Evolutionary conservation across 345 rosid species (phyloP), one percentile per base, ranked within the genome.

Genomic region (Hibiscus mutabilis): DNA sequence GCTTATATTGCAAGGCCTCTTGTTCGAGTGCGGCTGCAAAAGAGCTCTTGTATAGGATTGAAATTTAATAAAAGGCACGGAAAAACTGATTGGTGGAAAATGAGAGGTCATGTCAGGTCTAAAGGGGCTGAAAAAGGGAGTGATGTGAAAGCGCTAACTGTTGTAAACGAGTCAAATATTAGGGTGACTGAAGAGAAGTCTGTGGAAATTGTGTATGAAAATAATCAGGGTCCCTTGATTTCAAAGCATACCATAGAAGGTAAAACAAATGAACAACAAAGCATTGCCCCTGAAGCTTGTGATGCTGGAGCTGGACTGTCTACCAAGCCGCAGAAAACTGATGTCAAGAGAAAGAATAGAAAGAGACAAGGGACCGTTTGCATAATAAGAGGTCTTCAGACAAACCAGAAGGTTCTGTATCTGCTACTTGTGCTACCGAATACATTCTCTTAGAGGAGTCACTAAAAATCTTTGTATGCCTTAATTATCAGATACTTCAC

Each of bases 1-100:
- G 81, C 78, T 14, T 33, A 49, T 29, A 66, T 78, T 66, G 74
- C 77, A 29, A 71, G 69, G 73, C 72, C 78, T 8, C 58, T 69
- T 55, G 40, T 31, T 68, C 35, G 61, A 24, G 60, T 56, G 51
- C 1, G 47, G 46, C 42, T 15, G 22, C 70, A 7, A 22, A 76
- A 58, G 44, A 60, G 24, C 29, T 37, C 60, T 59, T 21, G 18
- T 65, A 56, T 55, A 67, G 49, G 73, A 67, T 40, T 57, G 40
- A 64, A 64, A 57, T 65, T 44, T 44, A 52, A 27, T 16, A 64
- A 16, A 49, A 37, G n/a, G 29, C 31, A 4, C 59, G 62, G 47
- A 65, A 57, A 5, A 2, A n/a, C n/a, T 25, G 6, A 52, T 58
- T 65, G 69, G 31, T 24, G 7, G 60, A 71, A 74, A 61, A 57